Base-by-base conservation (phyloP, 169 alveolate species). In the Eimeria necatrix region DNA sequence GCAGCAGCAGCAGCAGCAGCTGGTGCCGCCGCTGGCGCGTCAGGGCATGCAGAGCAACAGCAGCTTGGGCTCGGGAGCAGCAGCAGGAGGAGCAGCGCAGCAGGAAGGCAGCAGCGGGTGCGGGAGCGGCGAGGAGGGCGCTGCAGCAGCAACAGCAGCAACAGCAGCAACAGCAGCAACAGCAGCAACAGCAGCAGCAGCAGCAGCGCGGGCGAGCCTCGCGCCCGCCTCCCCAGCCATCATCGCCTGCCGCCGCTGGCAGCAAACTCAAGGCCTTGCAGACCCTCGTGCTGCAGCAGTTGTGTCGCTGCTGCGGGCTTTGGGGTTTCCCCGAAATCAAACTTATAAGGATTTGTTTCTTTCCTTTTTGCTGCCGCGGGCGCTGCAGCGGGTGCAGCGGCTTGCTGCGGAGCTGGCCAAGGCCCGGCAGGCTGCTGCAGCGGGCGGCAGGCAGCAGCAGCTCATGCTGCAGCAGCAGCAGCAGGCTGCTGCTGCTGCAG, bases 291-390 rank as follows among this genome's bases (percentile, higher is more conserved):
- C 93, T 7, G 93, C 80, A 6, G 93, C 93, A 0, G 53, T 86
- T 9, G 93, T 86, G 70, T 86, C 93, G 26, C 93, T 86, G 41
- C 93, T 86, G 32, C 81, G 93, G 46, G 93, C 93, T 10, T 24
- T 86, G 83, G 93, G 93, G 8, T 80, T 49, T 71, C 52, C 18
- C 46, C 59, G 93, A 9, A 59, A 86, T 59, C 83, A 7, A 14
- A 86, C 93, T 7, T 86, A 86, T 49, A 56, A 64, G 22, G 83
- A 73, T 22, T 60, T 86, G 61, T 86, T 86, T 51, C 52, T 61
- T 14, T 12, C 48, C 41, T 32, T 53, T 51, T n/a, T 86, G 61
- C 81, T 71, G 7, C 93, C 93, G 4, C 68, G 70, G 68, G 60
- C 70, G 48, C 41, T 86, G 1, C 83, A 48, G 80, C 93, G 93